Evolutionary conservation across 768 basidiomycete genomes (phyloP).

Genomic region (Obba rivulosa): DNA sequence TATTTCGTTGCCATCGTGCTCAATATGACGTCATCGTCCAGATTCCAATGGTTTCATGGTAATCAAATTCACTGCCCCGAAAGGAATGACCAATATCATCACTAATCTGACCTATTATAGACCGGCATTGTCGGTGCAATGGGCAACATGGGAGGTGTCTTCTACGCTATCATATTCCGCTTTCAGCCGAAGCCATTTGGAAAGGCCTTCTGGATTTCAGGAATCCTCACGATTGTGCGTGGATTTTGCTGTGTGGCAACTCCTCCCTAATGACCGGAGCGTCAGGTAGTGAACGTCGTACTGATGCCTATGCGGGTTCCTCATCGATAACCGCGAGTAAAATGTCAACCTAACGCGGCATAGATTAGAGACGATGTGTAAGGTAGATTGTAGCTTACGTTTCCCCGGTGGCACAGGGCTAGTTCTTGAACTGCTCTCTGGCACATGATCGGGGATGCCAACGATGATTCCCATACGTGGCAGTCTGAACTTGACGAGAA

Average conservation of each 20-base stretch:
- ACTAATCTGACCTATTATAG: constrained; percentile 7
- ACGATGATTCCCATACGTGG: too few relatives aligned
- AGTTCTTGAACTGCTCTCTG: too few relatives aligned
- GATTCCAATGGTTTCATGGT: constrained; percentile 32
- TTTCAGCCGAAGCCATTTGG: constrained; percentile 35
- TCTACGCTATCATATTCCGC: constrained; percentile 44
- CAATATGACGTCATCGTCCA: constrained; percentile 23
- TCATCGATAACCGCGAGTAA: not conserved
- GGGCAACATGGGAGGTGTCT: constrained; percentile 41
- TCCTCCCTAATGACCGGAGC: not conserved
- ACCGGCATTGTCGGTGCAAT: constrained; percentile 35
- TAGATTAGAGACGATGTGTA: too few relatives aligned
- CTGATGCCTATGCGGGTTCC: constrained; percentile 18
- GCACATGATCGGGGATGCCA: too few relatives aligned
- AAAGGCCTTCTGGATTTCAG: constrained; percentile 43
- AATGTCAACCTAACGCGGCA: not conserved
- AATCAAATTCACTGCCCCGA: not conserved
- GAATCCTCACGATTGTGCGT: constrained; percentile 33
- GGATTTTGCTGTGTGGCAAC: not conserved
- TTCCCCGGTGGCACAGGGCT: too few relatives aligned
- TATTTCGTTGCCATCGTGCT: not conserved
- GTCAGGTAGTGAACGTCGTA: constrained; percentile 16
- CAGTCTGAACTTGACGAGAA: too few relatives aligned
- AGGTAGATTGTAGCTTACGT: too few relatives aligned
- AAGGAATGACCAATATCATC: not conserved